phyloP scores from a whole-genome alignment of 352 stramenopile genomes.

The Phytophthora pisi region DNA sequence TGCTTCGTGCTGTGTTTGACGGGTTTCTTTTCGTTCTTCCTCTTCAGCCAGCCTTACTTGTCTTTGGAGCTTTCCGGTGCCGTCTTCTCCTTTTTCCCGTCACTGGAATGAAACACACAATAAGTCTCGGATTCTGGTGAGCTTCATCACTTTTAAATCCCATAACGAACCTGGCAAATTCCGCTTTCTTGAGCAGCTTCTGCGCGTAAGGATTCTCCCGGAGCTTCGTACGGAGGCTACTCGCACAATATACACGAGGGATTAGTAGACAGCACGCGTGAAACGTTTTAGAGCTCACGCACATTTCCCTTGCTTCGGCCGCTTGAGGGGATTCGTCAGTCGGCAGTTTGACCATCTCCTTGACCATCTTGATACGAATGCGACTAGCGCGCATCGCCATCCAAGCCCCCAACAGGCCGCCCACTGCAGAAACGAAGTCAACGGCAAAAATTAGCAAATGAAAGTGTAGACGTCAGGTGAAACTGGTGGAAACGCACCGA shows the following conservation, averaged over 20 bases:
- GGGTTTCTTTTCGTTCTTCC: neutral
- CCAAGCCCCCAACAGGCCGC: conserved; percentile 15
- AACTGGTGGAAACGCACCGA: conserved; percentile 6
- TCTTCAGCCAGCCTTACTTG: conserved; percentile 3
- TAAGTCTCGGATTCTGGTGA: neutral
- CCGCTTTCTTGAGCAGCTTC: conserved; percentile 23
- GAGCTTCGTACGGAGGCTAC: conserved; percentile 21
- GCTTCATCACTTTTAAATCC: neutral
- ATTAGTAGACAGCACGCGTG: neutral
- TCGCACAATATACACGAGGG: neutral
- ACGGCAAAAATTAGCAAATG: neutral
- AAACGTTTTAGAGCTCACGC: neutral
- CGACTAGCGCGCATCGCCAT: conserved; percentile 17
- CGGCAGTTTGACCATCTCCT: conserved; percentile 18
- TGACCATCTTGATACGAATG: conserved; percentile 17
- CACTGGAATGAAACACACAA: neutral
- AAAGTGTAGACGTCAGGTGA: neutral
- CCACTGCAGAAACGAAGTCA: conserved; percentile 5
- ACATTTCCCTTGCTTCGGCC: conserved; percentile 25
- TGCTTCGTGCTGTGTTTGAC: neutral
- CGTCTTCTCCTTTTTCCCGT: neutral
- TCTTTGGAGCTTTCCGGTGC: conserved; percentile 17
- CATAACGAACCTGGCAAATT: conserved; percentile 1
- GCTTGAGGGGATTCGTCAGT: conserved; percentile 14
- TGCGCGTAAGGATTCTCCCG: conserved; percentile 13